phyloP scores from a whole-genome alignment of 331 rosid genomes.

The Telfairia occidentalis region DNA sequence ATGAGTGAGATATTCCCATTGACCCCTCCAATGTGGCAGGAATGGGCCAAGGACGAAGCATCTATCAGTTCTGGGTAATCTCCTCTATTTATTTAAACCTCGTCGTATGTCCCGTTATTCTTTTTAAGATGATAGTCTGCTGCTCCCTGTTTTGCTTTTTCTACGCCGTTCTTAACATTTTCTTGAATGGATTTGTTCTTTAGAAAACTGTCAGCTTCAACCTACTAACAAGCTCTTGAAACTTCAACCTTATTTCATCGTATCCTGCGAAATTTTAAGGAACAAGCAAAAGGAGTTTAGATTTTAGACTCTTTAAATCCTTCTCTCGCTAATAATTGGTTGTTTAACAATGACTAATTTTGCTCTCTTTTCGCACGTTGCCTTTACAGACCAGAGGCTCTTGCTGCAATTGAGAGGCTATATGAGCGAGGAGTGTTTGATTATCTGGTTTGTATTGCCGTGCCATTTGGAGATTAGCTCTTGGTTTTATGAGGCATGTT shows the following conservation, averaged over 20 bases:
- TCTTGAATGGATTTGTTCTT: background rate
- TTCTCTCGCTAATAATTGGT: background rate
- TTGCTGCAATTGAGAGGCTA: constrained; percentile 40
- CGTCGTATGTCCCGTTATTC: background rate
- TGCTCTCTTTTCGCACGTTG: background rate
- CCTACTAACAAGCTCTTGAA: background rate
- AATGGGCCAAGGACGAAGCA: constrained; percentile 80
- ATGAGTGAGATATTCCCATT: constrained; percentile 64
- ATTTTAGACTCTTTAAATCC: background rate
- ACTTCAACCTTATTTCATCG: background rate
- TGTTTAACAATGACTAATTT: background rate
- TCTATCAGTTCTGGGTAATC: constrained; percentile 43
- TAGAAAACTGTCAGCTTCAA: background rate
- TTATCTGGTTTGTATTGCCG: constrained; percentile 56
- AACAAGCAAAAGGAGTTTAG: background rate
- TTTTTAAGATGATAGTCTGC: background rate
- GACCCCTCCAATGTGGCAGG: constrained; percentile 72
- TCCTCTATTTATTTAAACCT: background rate
- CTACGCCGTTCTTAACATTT: background rate
- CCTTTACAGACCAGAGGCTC: constrained; percentile 37
- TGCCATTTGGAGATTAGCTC: constrained; percentile 7
- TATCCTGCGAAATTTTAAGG: background rate
- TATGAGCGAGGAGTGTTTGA: constrained; percentile 66
- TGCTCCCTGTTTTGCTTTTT: background rate
- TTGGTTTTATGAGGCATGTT: background rate